phyloP scores from a whole-genome alignment of 225 moss, liverwort and hornwort genomes.

The Sphagnum contortum region DNA sequence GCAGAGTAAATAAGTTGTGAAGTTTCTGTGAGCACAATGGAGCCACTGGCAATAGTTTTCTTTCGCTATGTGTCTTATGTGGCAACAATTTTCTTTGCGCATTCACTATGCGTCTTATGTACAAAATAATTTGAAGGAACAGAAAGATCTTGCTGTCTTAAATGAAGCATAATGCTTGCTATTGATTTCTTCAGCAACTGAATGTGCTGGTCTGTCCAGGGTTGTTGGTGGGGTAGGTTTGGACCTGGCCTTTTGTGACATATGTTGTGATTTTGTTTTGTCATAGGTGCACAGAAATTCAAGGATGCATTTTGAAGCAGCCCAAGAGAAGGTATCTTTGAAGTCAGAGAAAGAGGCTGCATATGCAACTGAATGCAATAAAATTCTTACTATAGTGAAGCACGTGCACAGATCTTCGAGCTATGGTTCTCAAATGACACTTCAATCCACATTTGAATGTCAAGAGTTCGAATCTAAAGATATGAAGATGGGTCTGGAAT shows the following conservation, averaged over 20 bases:
- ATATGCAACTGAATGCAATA: slow-evolving; percentile 33
- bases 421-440: too few relatives aligned
- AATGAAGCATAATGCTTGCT: not conserved
- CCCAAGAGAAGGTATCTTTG: slow-evolving; percentile 45
- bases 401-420: too few relatives aligned
- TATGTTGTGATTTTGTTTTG: not conserved
- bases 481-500: too few relatives aligned
- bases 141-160: too few relatives aligned
- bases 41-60: not conserved
- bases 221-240: not conserved
- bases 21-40: not conserved
- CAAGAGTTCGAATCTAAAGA: too few relatives aligned
- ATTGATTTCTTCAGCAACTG: not conserved
- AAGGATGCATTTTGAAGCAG: slow-evolving; percentile 49
- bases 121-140: too few relatives aligned
- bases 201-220: not conserved
- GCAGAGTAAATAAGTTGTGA: not conserved
- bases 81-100: not conserved
- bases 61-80: not conserved
- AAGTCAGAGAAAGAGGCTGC: slow-evolving; percentile 36
- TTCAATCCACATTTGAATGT: too few relatives aligned
- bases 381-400: too few relatives aligned
- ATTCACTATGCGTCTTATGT: too few relatives aligned
- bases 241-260: not conserved
- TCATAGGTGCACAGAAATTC: slow-evolving; percentile 51